These are phyloP conservation scores for Helichrysum umbraculigerum DNA, from an alignment of 129 eudicot genomes.

Conservation along the genomic window DNA sequence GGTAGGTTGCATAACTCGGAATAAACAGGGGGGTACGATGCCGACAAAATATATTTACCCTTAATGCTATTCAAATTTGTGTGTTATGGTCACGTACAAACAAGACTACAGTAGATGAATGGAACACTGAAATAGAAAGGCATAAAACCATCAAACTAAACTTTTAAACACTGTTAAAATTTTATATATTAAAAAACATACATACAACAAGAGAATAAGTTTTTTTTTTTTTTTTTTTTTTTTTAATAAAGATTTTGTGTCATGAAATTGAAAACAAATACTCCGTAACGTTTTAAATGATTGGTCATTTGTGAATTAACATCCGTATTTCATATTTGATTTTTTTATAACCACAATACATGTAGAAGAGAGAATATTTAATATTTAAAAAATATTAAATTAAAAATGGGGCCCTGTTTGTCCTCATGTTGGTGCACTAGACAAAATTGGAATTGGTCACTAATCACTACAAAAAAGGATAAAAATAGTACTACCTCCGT, in stretches of 20 bases:
- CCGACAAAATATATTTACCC: no score
- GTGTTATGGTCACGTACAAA: not conserved
- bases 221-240: no score
- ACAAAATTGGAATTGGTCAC: conserved; percentile 1
- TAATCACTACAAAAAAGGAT: not conserved
- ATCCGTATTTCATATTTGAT: no score
- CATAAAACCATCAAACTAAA: not conserved
- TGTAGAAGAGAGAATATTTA: not conserved
- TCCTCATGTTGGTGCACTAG: conserved; percentile 11
- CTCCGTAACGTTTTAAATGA: not conserved
- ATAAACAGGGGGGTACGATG: no score
- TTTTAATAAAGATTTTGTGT: not conserved
- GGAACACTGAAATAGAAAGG: no score
- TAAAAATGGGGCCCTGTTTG: not conserved
- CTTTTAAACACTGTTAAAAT: not conserved
- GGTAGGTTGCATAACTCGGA: no score
- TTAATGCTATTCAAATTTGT: not conserved
- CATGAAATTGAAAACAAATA: not conserved
- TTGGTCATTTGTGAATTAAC: not conserved
- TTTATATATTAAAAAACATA: not conserved
- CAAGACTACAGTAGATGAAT: not conserved
- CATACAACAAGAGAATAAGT: not conserved
- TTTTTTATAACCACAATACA: no score
- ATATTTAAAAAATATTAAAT: no score
- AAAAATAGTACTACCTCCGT: conserved; percentile 21